Evolutionary conservation across 1,139 yeast species (phyloP).

Genomic region (Fermentozyma sake): DNA sequence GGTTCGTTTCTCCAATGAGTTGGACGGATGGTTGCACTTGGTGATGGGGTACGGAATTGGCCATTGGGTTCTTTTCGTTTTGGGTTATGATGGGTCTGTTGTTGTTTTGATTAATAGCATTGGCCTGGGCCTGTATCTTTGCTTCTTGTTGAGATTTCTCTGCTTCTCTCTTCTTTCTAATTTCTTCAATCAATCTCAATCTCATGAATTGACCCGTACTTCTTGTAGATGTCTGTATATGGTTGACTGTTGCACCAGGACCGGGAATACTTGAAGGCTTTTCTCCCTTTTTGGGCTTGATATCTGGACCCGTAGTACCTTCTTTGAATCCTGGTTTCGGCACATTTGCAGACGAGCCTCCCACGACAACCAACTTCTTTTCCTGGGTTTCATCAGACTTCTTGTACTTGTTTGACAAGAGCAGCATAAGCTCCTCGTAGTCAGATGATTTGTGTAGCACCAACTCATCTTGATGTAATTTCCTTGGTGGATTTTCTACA

Average conservation of each 20-base stretch:
- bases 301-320: conserved; percentile 16
- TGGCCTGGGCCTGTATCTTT: conserved; percentile 28
- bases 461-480: conserved; percentile 43
- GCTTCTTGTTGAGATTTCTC: conserved; percentile 43
- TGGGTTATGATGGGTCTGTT: conserved; percentile 16
- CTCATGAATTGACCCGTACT: conserved; percentile 44
- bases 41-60: conserved; percentile 1
- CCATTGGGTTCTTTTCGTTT: conserved; percentile 5
- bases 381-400: conserved; percentile 35
- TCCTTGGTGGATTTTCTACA: conserved; percentile 38
- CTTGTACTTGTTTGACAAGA: conserved; percentile 39
- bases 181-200: conserved; percentile 44
- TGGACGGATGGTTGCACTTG: conserved; percentile 1
- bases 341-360: conserved; percentile 22
- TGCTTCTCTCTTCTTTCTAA: conserved; percentile 40
- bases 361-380: conserved; percentile 39
- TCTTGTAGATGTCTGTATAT: conserved; percentile 16
- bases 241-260: conserved; percentile 13
- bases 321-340: conserved; percentile 13
- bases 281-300: conserved; percentile 23
- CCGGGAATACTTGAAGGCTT: conserved; percentile 12
- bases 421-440: conserved; percentile 83
- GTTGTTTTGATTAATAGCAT: conserved; percentile 13
- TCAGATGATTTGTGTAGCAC: conserved; percentile 72
- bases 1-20: conserved; percentile 3